These are phyloP conservation scores for Colletotrichum abscissum DNA, from an alignment of 2,329 filamentous ascomycete species.

Conservation along the genomic window DNA sequence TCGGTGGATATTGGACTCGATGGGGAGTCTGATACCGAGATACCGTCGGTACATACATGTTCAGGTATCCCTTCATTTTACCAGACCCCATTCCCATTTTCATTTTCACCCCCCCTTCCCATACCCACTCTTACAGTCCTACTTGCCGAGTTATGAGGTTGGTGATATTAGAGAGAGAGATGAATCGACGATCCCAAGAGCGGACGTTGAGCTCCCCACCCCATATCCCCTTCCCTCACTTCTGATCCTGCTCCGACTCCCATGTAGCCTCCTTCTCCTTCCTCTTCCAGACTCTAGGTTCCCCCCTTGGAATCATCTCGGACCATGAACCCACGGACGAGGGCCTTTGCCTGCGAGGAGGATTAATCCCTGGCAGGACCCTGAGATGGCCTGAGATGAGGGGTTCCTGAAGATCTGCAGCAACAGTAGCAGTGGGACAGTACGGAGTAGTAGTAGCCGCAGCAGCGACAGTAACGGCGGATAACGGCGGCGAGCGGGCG, in stretches of 20 bases:
- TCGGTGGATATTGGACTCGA: conserved; percentile 3
- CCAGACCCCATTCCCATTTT: background rate
- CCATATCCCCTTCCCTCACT: background rate
- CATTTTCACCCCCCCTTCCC: background rate
- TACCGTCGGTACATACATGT: conserved; percentile 11
- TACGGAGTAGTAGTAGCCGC: background rate
- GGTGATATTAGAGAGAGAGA: background rate
- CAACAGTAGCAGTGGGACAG: background rate
- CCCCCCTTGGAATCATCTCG: background rate
- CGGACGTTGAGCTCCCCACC: too few relatives aligned
- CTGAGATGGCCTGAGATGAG: conserved; percentile 7
- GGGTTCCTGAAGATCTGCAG: conserved; percentile 11
- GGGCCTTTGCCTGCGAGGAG: background rate
- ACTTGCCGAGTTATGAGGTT: background rate
- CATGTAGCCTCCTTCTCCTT: background rate
- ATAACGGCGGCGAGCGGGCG: background rate
- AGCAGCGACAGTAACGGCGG: background rate
- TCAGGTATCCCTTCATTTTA: conserved; percentile 2
- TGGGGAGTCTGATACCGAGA: conserved; percentile 20
- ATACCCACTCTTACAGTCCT: background rate
- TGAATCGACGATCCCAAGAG: background rate
- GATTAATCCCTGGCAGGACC: conserved; percentile 1
- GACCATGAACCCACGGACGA: background rate
- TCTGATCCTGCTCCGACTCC: too few relatives aligned
- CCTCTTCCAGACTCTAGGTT: background rate